Base-by-base conservation (phyloP, 345 rosid species). In the Laguncularia racemosa region DNA sequence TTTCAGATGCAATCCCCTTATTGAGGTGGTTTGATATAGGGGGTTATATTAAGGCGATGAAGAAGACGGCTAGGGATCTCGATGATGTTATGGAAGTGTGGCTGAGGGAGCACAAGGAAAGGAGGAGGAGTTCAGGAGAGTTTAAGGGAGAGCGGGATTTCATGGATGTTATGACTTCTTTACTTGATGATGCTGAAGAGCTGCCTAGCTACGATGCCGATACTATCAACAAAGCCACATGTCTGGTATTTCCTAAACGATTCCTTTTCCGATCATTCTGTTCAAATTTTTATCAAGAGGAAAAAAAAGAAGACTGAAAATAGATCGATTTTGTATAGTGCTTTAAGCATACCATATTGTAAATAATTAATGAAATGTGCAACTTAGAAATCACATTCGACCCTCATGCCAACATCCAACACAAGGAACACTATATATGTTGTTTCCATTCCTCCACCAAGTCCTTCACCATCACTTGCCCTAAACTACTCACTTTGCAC, bases 1-100 rank as follows among this genome's bases (percentile, higher is more conserved):
- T 73, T 20, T 78, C 87, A 0, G 95, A 89, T 67, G 85, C 84
- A 8, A 45, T 86, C 53, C 89, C 91, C 1, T 68, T 45, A 53
- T 58, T 82, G 17, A 17, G 89, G 59, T 82, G 84, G 89, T 53
- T 82, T 50, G 89, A 82, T 55, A 12, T 73, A 14, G 73, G 67
- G 58, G 93, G 95, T 3, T 63, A 71, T 67, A 83, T 74, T 61
- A 84, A 17, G 73, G 77, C 68, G 43, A 89, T 85, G 90, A 89
- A 78, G 76, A 64, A 68, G 77, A 78, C 83, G 4, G 86, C 66
- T 6, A 66, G 62, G 64, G 73, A 81, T 12, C 23, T 81, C 43
- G 84, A 81, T 23, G 66, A 26, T 2, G 57, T 81, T 3, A 57
- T 73, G 15, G 76, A 53, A n/a, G 68, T 65, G 8, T 75, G 78